Conservation (phyloP, 805 yeast species). For the Suhomyces prunicola region DNA sequence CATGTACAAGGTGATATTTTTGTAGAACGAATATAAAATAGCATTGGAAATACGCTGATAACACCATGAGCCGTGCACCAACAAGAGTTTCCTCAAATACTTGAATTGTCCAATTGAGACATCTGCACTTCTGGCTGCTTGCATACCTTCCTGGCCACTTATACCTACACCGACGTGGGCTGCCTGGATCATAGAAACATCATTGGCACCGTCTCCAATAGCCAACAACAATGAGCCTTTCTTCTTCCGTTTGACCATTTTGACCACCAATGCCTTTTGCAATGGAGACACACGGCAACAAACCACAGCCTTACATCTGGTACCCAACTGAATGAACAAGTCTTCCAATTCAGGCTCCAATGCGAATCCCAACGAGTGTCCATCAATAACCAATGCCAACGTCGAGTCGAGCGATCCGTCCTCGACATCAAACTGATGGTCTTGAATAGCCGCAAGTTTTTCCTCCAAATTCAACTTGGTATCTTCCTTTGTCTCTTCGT, state of each 20-base stretch:
- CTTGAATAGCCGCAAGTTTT: slow-evolving; percentile 70
- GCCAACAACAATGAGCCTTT: slow-evolving; percentile 76
- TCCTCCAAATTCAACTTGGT: slow-evolving; percentile 69
- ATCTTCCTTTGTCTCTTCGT: slow-evolving; percentile 80
- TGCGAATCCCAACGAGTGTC: slow-evolving; percentile 85
- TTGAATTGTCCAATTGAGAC: slow-evolving; percentile 94
- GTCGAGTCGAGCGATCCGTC: slow-evolving; percentile 60
- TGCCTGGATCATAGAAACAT: slow-evolving; percentile 98
- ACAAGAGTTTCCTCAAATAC: slow-evolving; percentile 72
- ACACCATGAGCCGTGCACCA: slow-evolving; percentile 98
- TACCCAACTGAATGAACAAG: slow-evolving; percentile 72
- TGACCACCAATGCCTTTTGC: slow-evolving; percentile 94
- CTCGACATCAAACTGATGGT: slow-evolving; percentile 61
- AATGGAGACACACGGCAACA: slow-evolving; percentile 98
- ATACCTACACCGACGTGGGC: slow-evolving; percentile 99
- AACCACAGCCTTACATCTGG: slow-evolving; percentile 89
- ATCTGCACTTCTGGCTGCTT: slow-evolving; percentile 98
- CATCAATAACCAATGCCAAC: slow-evolving; percentile 89
- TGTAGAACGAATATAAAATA: slow-evolving; percentile 90
- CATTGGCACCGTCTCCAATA: slow-evolving; percentile 99
- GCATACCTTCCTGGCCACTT: slow-evolving; percentile 99
- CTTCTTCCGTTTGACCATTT: slow-evolving; percentile 79
- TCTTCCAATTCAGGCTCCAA: slow-evolving; percentile 79
- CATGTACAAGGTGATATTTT: slow-evolving; percentile 93
- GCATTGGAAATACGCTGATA: slow-evolving; percentile 93